phyloP scores from a whole-genome alignment of 192 early-diverging fungal species.

The Umbelopsis isabellina region DNA sequence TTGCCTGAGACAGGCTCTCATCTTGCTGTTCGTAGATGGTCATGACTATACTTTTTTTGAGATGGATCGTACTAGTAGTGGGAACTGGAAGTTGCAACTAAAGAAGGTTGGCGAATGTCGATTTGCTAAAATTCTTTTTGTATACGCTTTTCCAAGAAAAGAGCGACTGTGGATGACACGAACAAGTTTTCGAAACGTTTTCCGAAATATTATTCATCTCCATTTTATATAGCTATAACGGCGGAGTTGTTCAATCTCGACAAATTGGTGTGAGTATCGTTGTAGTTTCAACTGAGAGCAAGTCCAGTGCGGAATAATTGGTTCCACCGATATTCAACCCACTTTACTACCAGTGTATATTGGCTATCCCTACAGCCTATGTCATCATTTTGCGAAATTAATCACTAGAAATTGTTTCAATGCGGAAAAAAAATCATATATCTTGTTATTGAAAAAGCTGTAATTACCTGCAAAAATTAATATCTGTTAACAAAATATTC shows the following conservation, averaged over 20 bases:
- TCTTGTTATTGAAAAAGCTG: conserved; percentile 19
- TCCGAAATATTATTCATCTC: background rate
- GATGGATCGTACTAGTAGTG: too few species aligned
- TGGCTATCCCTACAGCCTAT: background rate
- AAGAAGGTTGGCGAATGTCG: too few species aligned
- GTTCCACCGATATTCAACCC: conserved; percentile 21
- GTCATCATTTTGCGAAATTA: conserved; percentile 13
- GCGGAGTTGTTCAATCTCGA: conserved; percentile 2
- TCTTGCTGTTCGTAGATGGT: conserved; percentile 22
- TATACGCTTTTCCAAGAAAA: background rate
- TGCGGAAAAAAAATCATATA: conserved; percentile 18
- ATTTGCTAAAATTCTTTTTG: too few species aligned
- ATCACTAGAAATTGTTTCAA: conserved; percentile 20
- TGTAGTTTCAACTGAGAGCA: conserved; percentile 20
- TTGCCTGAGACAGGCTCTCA: conserved; percentile 10
- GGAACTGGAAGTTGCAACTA: too few species aligned
- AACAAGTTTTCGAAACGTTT: conserved; percentile 14
- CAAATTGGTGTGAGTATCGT: conserved; percentile 20
- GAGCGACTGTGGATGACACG: background rate
- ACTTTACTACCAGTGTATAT: conserved; percentile 21
- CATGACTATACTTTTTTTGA: background rate
- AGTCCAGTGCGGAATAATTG: conserved; percentile 23
- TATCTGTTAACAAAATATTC: conserved; percentile 6
- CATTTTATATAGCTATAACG: conserved; percentile 20
- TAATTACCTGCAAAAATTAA: conserved; percentile 14